These are phyloP conservation scores for Dryas alaskensis DNA, from an alignment of 306 rosid species.

Conservation along the genomic window DNA sequence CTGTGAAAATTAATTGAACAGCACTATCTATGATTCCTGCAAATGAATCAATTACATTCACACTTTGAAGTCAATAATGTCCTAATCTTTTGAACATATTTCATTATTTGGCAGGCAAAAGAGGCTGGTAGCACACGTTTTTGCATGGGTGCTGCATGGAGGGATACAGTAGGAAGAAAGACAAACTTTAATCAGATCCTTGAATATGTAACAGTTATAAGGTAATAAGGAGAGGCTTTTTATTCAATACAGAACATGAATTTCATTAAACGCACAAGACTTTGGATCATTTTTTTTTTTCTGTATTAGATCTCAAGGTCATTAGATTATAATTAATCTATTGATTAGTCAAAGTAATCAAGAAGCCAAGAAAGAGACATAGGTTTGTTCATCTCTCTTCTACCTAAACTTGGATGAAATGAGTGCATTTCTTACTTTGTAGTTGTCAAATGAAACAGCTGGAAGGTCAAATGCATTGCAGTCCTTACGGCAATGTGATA, in stretches of 20 bases:
- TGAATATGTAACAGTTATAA: conserved; percentile 80
- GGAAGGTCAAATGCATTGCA: too few relatives aligned
- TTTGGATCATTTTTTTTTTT: neutral
- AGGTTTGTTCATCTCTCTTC: too few relatives aligned
- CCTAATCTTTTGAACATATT: conserved; percentile 9
- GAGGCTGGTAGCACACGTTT: conserved; percentile 98
- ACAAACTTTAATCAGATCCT: conserved; percentile 89
- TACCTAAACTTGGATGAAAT: too few relatives aligned
- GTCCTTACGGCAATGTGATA: too few relatives aligned
- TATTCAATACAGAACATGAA: neutral
- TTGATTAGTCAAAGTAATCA: too few relatives aligned
- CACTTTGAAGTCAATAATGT: neutral
- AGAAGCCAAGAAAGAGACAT: too few relatives aligned
- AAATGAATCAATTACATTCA: neutral
- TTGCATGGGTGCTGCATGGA: conserved; percentile 99
- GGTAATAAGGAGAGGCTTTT: conserved; percentile 37
- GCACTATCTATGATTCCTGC: neutral
- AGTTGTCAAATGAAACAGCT: too few relatives aligned
- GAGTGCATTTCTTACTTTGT: too few relatives aligned
- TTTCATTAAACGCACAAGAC: neutral
- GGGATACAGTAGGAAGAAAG: conserved; percentile 90
- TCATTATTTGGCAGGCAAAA: conserved; percentile 65
- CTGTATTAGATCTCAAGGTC: neutral
- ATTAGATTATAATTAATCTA: too few relatives aligned
- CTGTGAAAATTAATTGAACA: neutral